A percentile compares a stretch with the other conserved stretches of the same genome.
phyloP scores from a whole-genome alignment of 768 basidiomycete genomes.

The Podaxis mareebaensis region DNA sequence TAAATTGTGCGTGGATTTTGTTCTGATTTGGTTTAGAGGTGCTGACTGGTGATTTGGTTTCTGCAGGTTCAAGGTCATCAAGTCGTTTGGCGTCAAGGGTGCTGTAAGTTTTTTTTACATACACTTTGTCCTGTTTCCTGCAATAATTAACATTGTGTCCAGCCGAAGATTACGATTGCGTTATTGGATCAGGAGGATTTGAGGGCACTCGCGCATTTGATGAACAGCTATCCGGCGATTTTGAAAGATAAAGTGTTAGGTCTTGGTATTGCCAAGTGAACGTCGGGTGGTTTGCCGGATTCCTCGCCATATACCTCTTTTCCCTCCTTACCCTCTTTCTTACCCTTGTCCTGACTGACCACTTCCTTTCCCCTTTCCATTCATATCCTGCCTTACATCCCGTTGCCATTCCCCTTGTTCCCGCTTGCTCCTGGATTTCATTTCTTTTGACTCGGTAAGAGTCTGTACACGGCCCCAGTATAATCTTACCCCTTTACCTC shows the following conservation, averaged over 20 bases:
- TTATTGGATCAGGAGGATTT: conserved; percentile 87
- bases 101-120: conserved; percentile 50
- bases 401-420: no score
- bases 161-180: conserved; percentile 85
- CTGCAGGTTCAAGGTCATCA: conserved; percentile 56
- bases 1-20: conserved; percentile 54
- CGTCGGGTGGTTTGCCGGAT: background rate
- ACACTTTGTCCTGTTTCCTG: background rate
- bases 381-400: no score
- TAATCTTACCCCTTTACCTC: background rate
- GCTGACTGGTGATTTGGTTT: background rate
- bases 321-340: conserved; percentile 2
- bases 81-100: conserved; percentile 79
- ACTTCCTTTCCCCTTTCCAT: no score
- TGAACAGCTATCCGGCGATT: conserved; percentile 83
- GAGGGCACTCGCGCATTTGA: conserved; percentile 77
- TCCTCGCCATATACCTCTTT: background rate
- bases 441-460: no score
- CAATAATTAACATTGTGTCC: conserved; percentile 10
- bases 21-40: background rate
- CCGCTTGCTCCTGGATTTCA: no score
- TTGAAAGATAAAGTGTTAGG: conserved; percentile 74
- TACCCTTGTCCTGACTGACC: background rate
- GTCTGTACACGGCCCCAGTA: background rate
- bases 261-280: conserved; percentile 31